Conservation (phyloP, 2,329 filamentous ascomycete genomes). For the Zasmidium angulare region DNA sequence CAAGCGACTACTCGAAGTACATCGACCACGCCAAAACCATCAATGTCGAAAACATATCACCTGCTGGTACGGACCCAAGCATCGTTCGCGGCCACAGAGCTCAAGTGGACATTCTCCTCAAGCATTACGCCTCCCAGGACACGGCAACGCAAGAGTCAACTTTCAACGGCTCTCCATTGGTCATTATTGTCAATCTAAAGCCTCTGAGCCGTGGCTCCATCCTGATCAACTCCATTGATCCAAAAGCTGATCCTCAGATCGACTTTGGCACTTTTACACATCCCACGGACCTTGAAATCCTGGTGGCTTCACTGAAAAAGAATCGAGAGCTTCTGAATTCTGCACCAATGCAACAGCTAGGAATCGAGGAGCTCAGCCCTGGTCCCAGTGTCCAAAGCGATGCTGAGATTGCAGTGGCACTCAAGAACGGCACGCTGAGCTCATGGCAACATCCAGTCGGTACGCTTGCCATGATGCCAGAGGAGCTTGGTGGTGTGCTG, state of each 20-base stretch:
- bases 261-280: conserved; percentile 37
- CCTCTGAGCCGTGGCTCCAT: conserved; percentile 2
- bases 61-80: conserved; percentile 15
- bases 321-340: conserved; percentile 30
- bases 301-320: conserved; percentile 36
- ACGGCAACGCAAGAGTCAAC: conserved; percentile 1
- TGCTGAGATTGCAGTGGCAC: neutral
- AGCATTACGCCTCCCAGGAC: neutral
- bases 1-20: conserved; percentile 19
- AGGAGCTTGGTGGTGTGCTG: neutral
- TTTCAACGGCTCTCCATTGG: neutral
- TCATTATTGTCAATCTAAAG: conserved; percentile 2
- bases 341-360: conserved; percentile 23
- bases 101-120: conserved; percentile 28
- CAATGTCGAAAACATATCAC: conserved; percentile 12
- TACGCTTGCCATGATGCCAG: conserved; percentile 6
- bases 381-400: conserved; percentile 28
- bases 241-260: conserved; percentile 26
- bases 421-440: conserved; percentile 4
- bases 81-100: conserved; percentile 31
- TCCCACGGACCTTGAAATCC: conserved; percentile 36
- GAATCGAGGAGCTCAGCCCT: conserved; percentile 35
- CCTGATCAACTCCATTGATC: conserved; percentile 1
- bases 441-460: conserved; percentile 16
- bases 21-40: conserved; percentile 18